Evolutionary conservation across 306 rosid genomes (phyloP).

Genomic region (Datisca glomerata): DNA sequence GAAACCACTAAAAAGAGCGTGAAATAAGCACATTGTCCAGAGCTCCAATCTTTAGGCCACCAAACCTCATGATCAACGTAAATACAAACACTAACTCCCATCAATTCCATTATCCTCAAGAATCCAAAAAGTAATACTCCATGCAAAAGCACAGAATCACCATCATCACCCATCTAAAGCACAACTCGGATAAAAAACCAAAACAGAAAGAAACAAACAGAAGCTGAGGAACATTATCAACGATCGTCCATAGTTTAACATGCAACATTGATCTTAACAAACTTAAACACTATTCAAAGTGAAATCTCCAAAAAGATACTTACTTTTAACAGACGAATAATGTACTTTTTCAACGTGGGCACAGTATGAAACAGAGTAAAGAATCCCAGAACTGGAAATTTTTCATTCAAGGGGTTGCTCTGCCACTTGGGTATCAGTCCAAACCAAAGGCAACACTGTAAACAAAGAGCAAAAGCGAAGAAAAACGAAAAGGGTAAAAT

Average conservation of each 20-base stretch:
- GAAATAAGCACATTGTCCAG: background rate
- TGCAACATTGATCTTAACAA: too few relatives aligned
- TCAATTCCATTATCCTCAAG: background rate
- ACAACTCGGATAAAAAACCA: too few relatives aligned
- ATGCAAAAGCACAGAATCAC: slow-evolving; percentile 2
- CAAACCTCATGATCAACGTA: slow-evolving; percentile 11
- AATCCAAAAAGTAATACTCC: background rate
- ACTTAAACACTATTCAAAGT: too few relatives aligned
- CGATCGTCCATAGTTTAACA: too few relatives aligned
- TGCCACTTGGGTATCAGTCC: background rate
- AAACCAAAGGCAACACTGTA: background rate
- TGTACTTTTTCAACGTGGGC: background rate
- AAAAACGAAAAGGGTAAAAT: background rate
- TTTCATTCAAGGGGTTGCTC: slow-evolving; percentile 2
- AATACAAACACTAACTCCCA: background rate
- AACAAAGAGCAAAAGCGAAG: background rate
- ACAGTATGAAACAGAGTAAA: background rate
- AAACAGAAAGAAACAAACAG: background rate
- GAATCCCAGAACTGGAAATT: too few relatives aligned
- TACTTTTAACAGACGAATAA: background rate
- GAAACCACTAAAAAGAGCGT: background rate
- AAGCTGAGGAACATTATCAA: background rate
- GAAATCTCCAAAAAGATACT: background rate
- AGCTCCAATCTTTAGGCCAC: background rate
- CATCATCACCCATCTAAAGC: slow-evolving; percentile 2